Evolutionary conservation across 2,329 filamentous ascomycete genomes (phyloP).

Genomic region (Colletotrichum godetiae): DNA sequence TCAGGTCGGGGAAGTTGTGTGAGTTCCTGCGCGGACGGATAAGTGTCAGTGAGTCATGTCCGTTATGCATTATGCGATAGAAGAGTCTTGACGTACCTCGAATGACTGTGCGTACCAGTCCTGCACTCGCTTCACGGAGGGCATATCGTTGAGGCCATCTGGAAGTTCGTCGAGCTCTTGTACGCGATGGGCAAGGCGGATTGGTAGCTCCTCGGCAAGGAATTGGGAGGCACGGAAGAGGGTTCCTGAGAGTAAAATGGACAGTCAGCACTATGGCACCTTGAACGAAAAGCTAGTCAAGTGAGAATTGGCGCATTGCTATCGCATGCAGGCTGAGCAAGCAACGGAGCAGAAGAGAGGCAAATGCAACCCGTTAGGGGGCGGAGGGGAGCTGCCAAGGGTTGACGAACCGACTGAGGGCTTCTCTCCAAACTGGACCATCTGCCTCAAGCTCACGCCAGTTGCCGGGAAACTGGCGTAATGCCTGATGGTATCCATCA

Average conservation of each 20-base stretch:
- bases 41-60: conserved; percentile 28
- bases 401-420: conserved; percentile 82
- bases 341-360: neutral
- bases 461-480: conserved; percentile 98
- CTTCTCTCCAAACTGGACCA: conserved; percentile 98
- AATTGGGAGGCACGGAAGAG: conserved; percentile 98
- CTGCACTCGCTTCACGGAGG: conserved; percentile 92
- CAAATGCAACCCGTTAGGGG: conserved; percentile 24
- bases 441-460: conserved; percentile 94
- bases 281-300: neutral
- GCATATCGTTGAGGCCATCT: conserved; percentile 97
- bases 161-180: conserved; percentile 92
- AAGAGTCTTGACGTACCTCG: conserved; percentile 73
- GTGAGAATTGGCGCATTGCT: conserved; percentile 5
- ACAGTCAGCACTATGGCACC: neutral
- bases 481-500: conserved; percentile 98
- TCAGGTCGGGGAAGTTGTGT: conserved; percentile 84
- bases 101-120: conserved; percentile 99
- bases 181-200: conserved; percentile 94
- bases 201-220: conserved; percentile 96
- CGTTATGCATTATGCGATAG: conserved; percentile 17
- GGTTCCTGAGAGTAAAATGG: conserved; percentile 70
- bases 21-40: conserved; percentile 76
- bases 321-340: neutral
- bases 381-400: conserved; percentile 21